These are phyloP conservation scores for Clonostachys rosea DNA, from an alignment of 2,329 filamentous ascomycete species.

Conservation along the genomic window DNA sequence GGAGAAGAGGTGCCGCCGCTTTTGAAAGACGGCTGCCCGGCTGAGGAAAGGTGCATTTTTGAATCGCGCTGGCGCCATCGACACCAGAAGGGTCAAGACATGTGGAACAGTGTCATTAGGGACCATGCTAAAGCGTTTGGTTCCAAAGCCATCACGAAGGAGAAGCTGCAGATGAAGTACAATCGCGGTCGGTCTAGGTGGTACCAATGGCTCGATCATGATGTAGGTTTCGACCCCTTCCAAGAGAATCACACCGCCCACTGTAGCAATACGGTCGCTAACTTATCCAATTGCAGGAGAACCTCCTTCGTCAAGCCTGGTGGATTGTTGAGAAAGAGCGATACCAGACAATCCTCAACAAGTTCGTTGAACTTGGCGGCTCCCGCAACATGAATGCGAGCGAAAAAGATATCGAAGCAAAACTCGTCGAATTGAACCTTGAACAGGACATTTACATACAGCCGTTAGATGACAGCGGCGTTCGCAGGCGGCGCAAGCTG, in stretches of 20 bases:
- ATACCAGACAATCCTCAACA: conserved; percentile 33
- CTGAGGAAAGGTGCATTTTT: conserved; percentile 44
- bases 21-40: conserved; percentile 38
- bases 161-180: conserved; percentile 53
- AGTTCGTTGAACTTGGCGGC: conserved; percentile 44
- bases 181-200: conserved; percentile 44
- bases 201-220: conserved; percentile 39
- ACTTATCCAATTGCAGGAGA: conserved; percentile 21
- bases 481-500: no score
- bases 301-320: conserved; percentile 33
- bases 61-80: conserved; percentile 39
- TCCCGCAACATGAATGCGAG: conserved; percentile 44
- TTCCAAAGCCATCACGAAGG: conserved; percentile 32
- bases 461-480: neutral
- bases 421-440: conserved; percentile 37
- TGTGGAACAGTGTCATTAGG: conserved; percentile 50
- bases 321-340: conserved; percentile 32
- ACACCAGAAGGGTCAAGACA: conserved; percentile 47
- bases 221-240: conserved; percentile 34
- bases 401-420: conserved; percentile 41
- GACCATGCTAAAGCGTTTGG: conserved; percentile 29
- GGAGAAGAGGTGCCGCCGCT: conserved; percentile 24
- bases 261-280: neutral
- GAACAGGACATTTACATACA: conserved; percentile 29
- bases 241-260: neutral